A percentile compares a stretch with the other conserved stretches of the same genome.
Conservation (phyloP, 306 rosid genomes). For the Albizia julibrissin region DNA sequence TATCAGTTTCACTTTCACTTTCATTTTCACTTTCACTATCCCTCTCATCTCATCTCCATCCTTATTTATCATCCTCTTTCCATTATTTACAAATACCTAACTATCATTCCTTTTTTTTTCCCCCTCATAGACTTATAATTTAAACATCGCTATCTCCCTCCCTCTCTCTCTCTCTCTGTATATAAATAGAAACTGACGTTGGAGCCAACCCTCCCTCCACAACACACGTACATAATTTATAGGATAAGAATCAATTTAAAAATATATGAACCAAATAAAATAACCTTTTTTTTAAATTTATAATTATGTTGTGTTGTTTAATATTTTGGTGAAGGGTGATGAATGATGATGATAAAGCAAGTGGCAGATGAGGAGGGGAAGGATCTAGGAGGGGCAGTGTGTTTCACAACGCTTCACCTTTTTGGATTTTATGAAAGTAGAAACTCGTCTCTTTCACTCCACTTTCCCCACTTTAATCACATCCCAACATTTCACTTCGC, state of each 20-base stretch:
- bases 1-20: background rate
- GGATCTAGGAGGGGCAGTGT: background rate
- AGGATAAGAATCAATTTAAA: background rate
- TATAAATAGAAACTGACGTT: too few relatives aligned
- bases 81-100: background rate
- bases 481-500: background rate
- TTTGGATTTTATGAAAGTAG: background rate
- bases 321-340: background rate
- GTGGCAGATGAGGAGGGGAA: background rate
- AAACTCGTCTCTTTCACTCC: background rate
- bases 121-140: background rate
- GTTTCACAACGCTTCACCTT: background rate
- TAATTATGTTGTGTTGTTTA: background rate
- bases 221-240: background rate
- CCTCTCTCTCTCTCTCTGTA: background rate
- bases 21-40: background rate
- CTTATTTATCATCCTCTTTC: background rate
- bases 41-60: background rate
- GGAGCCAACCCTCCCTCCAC: background rate
- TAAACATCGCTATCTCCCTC: background rate
- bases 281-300: too few relatives aligned
- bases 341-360: background rate
- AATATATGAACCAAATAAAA: background rate
- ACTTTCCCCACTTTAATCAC: background rate
- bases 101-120: background rate